Conservation (phyloP, 192 early-diverging fungal species). For the Coemansia sp. region DNA sequence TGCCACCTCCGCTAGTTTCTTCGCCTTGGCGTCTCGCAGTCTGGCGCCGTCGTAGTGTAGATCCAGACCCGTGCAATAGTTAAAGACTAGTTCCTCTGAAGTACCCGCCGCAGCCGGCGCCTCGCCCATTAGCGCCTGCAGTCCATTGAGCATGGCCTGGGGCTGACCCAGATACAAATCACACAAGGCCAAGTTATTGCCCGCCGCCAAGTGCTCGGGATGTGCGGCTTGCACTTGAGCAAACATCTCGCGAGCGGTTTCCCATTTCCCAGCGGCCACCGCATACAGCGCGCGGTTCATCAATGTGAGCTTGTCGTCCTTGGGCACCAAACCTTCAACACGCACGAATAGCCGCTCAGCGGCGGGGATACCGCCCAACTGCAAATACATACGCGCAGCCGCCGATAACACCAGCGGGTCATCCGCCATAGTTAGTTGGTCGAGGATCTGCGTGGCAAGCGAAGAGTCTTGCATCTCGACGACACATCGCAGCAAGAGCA, state of each 20-base stretch:
- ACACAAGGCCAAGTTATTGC: slow-evolving; percentile 44
- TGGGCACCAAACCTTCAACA: slow-evolving; percentile 14
- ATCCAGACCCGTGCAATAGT: slow-evolving; percentile 53
- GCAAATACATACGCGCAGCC: slow-evolving; percentile 35
- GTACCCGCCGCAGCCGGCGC: slow-evolving; percentile 41
- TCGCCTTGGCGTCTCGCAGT: slow-evolving; percentile 37
- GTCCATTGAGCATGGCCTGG: slow-evolving; percentile 31
- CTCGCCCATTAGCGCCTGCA: slow-evolving; percentile 34
- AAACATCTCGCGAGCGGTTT: slow-evolving; percentile 29
- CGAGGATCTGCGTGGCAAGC: slow-evolving; percentile 17
- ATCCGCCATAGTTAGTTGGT: not conserved
- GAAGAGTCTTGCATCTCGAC: slow-evolving; percentile 20
- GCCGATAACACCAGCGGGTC: slow-evolving; percentile 37
- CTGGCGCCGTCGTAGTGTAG: slow-evolving; percentile 39
- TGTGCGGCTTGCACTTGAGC: slow-evolving; percentile 1
- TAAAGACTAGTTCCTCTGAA: slow-evolving; percentile 42
- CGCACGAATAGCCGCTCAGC: slow-evolving; percentile 31
- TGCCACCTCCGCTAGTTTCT: slow-evolving; percentile 44
- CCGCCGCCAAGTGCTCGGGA: slow-evolving; percentile 27
- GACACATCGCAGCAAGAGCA: slow-evolving; percentile 21
- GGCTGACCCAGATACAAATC: slow-evolving; percentile 50
- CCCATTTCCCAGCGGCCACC: slow-evolving; percentile 40
- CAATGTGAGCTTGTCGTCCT: slow-evolving; percentile 22
- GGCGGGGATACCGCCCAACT: slow-evolving; percentile 32
- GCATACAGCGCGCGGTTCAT: slow-evolving; percentile 49